Percentiles rank a stretch among this genome's conserved stretches.
phyloP scores from a whole-genome alignment of 140 eudicot species.

The Senecio squalidus region DNA sequence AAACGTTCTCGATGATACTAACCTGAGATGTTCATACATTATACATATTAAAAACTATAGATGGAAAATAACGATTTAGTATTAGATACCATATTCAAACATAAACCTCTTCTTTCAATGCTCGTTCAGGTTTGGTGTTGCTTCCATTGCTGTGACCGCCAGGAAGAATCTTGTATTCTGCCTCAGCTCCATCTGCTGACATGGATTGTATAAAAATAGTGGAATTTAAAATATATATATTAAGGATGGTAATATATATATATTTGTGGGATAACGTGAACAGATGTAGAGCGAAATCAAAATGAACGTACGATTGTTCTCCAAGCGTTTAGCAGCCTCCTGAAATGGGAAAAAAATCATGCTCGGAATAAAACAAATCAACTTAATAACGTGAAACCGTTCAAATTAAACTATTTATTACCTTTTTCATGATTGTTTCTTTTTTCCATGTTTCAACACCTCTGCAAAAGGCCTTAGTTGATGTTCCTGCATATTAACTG shows the following conservation, averaged over 20 bases:
- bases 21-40: constrained; percentile 38
- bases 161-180: constrained; percentile 82
- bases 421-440: too few species aligned
- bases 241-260: too few species aligned
- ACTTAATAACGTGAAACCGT: neutral
- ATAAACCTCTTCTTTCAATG: constrained; percentile 50
- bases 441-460: constrained; percentile 90
- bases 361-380: neutral
- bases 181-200: constrained; percentile 42
- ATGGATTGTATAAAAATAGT: constrained; percentile 19
- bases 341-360: constrained; percentile 21
- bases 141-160: constrained; percentile 53
- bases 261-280: too few species aligned
- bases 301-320: constrained; percentile 45
- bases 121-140: constrained; percentile 22
- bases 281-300: neutral
- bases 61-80: too few species aligned
- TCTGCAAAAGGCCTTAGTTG: too few species aligned
- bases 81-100: neutral
- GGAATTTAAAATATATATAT: neutral
- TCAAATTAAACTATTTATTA: constrained; percentile 1
- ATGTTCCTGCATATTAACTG: constrained; percentile 49
- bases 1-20: constrained; percentile 52
- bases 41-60: too few species aligned
- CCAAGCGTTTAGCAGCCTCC: constrained; percentile 63